Evolutionary conservation across 2,329 filamentous ascomycete genomes (phyloP).

Genomic region (Pseudomassariella vexata): DNA sequence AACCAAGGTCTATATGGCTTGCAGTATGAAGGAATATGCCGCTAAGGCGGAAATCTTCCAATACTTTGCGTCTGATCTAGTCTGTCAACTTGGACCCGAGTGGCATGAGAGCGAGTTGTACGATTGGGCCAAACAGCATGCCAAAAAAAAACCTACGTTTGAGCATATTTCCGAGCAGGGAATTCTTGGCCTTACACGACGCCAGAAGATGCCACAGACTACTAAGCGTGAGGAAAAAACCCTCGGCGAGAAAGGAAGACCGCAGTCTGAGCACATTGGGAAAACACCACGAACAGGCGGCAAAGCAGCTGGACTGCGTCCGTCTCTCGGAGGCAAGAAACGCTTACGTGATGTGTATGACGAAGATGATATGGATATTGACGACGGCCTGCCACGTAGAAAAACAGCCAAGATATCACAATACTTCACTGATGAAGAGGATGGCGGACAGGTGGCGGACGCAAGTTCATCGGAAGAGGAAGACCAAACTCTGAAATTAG

Average conservation of each 20-base stretch:
- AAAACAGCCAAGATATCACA: conserved; percentile 26
- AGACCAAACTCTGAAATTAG: conserved; percentile 1
- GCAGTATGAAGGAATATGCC: conserved; percentile 32
- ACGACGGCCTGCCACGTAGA: conserved; percentile 10
- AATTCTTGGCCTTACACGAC: conserved; percentile 15
- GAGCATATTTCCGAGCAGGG: conserved; percentile 19
- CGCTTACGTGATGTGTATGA: conserved; percentile 28
- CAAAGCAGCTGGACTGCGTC: conserved; percentile 39
- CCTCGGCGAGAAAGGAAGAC: conserved; percentile 9
- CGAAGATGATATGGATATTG: conserved; percentile 15
- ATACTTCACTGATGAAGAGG: conserved; percentile 26
- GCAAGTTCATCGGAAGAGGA: conserved; percentile 5
- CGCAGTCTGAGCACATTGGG: conserved; percentile 10
- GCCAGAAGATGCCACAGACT: conserved; percentile 16
- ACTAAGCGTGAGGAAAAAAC: conserved; percentile 10
- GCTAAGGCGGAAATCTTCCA: conserved; percentile 33
- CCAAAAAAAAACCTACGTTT: conserved; percentile 17
- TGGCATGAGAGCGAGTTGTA: conserved; percentile 26
- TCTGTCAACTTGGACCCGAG: conserved; percentile 17
- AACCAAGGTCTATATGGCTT: conserved; percentile 28
- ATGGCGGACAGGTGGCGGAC: conserved; percentile 11
- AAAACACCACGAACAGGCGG: conserved; percentile 30
- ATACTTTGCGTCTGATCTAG: conserved; percentile 37
- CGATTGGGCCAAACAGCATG: conserved; percentile 20
- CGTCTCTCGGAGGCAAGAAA: conserved; percentile 36